phyloP scores from a whole-genome alignment of 2,329 filamentous ascomycete genomes.

The Dissoconium aciculare region DNA sequence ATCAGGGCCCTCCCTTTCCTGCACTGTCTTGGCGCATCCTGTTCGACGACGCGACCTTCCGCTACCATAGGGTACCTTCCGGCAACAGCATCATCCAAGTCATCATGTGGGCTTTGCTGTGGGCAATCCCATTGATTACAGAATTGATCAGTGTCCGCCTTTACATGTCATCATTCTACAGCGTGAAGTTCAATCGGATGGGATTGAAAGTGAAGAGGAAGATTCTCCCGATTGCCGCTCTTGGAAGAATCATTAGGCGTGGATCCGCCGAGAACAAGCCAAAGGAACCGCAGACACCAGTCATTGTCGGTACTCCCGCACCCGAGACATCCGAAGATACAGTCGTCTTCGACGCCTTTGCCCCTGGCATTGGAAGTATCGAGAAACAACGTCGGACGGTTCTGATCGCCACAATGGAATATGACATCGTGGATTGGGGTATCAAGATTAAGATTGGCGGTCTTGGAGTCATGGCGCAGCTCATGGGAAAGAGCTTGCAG shows the following conservation, averaged over 20 bases:
- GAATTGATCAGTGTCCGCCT: slow-evolving; percentile 37
- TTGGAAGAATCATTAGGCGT: slow-evolving; percentile 13
- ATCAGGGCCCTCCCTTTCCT: slow-evolving; percentile 37
- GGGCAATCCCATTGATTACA: slow-evolving; percentile 37
- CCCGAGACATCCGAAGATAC: slow-evolving; percentile 8
- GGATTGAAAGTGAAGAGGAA: slow-evolving; percentile 38
- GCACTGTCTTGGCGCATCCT: slow-evolving; percentile 41
- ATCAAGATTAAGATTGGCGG: slow-evolving; percentile 61
- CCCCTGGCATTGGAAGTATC: slow-evolving; percentile 14
- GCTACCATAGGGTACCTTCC: slow-evolving; percentile 37
- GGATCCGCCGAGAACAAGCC: slow-evolving; percentile 16
- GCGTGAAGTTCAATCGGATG: slow-evolving; percentile 47
- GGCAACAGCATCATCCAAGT: slow-evolving; percentile 42
- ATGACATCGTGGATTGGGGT: slow-evolving; percentile 54
- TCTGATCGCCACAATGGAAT: slow-evolving; percentile 56
- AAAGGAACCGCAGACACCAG: slow-evolving; percentile 2
- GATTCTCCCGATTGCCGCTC: slow-evolving; percentile 17
- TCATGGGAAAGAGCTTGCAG: slow-evolving; percentile 51
- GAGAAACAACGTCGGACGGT: slow-evolving; percentile 35
- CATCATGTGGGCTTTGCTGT: slow-evolving; percentile 39
- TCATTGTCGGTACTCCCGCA: slow-evolving; percentile 5
- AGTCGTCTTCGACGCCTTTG: slow-evolving; percentile 13
- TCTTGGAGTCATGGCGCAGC: slow-evolving; percentile 53
- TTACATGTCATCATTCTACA: slow-evolving; percentile 48
- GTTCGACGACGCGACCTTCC: slow-evolving; percentile 40